phyloP scores from a whole-genome alignment of 2,329 filamentous ascomycete species.

The Berkeleyomyces rouxiae region DNA sequence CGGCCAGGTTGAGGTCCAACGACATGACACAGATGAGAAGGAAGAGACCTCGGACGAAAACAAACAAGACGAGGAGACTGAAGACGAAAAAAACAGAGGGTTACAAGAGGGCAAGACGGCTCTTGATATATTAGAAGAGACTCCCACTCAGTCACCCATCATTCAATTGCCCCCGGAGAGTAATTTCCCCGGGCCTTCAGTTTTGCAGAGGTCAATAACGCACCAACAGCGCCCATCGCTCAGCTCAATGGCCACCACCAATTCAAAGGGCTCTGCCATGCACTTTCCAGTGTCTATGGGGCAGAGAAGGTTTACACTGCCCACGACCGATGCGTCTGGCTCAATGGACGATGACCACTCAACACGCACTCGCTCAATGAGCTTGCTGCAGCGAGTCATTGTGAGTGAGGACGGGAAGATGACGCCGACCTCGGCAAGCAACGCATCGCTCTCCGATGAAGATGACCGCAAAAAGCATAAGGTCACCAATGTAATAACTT shows the following conservation, averaged over 20 bases:
- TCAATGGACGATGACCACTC: not conserved
- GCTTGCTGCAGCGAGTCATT: slow-evolving; percentile 44
- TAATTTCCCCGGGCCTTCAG: not conserved
- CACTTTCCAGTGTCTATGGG: not conserved
- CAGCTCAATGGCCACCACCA: not conserved
- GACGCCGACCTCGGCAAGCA: slow-evolving; percentile 17
- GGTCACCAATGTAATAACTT: slow-evolving; percentile 65
- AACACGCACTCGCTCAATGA: slow-evolving; percentile 27
- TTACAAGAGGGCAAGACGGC: not conserved
- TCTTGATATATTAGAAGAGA: not conserved
- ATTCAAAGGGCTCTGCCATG: not conserved
- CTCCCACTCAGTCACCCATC: not conserved
- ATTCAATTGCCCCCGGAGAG: not conserved
- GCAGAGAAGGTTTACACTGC: not conserved
- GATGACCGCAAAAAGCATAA: slow-evolving; percentile 28
- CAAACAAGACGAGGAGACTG: not conserved
- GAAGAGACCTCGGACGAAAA: not conserved
- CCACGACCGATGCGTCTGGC: not conserved
- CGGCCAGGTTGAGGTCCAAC: slow-evolving; percentile 66
- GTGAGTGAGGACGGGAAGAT: slow-evolving; percentile 29
- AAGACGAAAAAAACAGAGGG: not conserved
- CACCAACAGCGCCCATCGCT: not conserved
- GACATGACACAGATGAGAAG: slow-evolving; percentile 4
- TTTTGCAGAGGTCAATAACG: not conserved
- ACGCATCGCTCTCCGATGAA: slow-evolving; percentile 14